These are phyloP conservation scores for Taphrina flavorubra DNA, from an alignment of 1,139 yeast genomes.

Conservation along the genomic window DNA sequence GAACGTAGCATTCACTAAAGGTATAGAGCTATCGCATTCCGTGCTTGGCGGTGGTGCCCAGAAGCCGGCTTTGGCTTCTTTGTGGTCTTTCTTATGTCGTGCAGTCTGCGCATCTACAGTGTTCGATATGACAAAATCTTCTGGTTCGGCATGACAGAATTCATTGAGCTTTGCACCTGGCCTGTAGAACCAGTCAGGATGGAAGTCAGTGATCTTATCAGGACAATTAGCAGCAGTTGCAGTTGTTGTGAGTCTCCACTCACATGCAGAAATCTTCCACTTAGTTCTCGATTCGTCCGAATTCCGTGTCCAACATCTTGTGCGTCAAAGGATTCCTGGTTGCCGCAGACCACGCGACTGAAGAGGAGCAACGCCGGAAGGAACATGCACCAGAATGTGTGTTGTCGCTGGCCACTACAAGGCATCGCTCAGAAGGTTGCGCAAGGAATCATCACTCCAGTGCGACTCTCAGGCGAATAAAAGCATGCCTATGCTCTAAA, in stretches of 20 bases:
- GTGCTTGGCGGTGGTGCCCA: conserved; percentile 77
- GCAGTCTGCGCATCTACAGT: conserved; percentile 40
- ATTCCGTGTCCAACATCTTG: conserved; percentile 3
- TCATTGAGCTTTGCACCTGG: conserved; percentile 59
- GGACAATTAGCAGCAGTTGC: conserved; percentile 52
- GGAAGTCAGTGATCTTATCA: conserved; percentile 81
- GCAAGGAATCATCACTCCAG: no score
- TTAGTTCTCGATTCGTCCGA: conserved; percentile 7
- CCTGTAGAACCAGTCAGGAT: conserved; percentile 76
- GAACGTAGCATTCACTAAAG: conserved; percentile 66
- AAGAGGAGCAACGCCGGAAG: neutral
- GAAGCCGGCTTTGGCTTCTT: conserved; percentile 62
- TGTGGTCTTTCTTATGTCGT: conserved; percentile 45
- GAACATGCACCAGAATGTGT: neutral
- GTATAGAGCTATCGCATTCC: conserved; percentile 73
- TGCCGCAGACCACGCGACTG: neutral
- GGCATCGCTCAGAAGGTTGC: no score
- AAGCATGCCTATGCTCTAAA: no score
- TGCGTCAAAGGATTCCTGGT: conserved; percentile 1
- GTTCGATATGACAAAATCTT: conserved; percentile 45
- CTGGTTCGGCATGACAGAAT: conserved; percentile 60
- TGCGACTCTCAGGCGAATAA: no score
- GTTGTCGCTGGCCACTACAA: no score
- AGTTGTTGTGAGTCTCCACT: neutral
- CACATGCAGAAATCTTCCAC: conserved; percentile 35